A percentile compares a stretch with the other conserved stretches of the same genome.
Evolutionary conservation across 805 yeast genomes (phyloP).

Genomic region (Myxozyma kluyveri): DNA sequence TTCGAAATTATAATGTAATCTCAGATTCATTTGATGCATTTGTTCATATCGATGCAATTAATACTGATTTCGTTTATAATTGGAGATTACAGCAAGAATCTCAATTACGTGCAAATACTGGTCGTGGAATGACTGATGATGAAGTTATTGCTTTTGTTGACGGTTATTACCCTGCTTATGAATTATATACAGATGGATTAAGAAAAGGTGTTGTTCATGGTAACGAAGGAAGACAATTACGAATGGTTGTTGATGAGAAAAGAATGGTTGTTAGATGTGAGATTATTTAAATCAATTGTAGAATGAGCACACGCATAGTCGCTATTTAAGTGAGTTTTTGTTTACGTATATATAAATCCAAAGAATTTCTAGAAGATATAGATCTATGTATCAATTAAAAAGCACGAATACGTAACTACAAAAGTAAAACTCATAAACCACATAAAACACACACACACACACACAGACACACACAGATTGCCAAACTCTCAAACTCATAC

Average conservation of each 20-base stretch:
- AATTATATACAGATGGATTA: constrained; percentile 57
- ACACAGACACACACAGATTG: no score
- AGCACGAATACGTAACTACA: no score
- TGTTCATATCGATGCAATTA: constrained; percentile 59
- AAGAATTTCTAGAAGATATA: no score
- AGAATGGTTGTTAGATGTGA: constrained; percentile 8
- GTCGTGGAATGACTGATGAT: constrained; percentile 76
- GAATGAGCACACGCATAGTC: no score
- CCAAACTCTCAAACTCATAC: no score
- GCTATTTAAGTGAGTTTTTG: no score
- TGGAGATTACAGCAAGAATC: constrained; percentile 83
- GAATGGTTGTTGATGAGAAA: constrained; percentile 10
- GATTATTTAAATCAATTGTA: no score
- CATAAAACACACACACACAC: no score
- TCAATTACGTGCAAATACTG: constrained; percentile 46
- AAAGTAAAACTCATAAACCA: no score
- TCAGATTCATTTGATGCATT: constrained; percentile 63
- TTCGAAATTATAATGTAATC: constrained; percentile 49
- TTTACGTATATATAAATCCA: no score
- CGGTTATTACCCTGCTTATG: constrained; percentile 83
- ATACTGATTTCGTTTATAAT: constrained; percentile 59
- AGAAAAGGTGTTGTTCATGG: constrained; percentile 26
- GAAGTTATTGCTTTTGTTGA: constrained; percentile 69
- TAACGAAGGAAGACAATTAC: constrained; percentile 34
- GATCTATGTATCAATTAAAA: no score